Percentiles rank a stretch among this genome's conserved stretches.
phyloP scores from a whole-genome alignment of 768 basidiomycete species.

The Rhodotorula paludigena region DNA sequence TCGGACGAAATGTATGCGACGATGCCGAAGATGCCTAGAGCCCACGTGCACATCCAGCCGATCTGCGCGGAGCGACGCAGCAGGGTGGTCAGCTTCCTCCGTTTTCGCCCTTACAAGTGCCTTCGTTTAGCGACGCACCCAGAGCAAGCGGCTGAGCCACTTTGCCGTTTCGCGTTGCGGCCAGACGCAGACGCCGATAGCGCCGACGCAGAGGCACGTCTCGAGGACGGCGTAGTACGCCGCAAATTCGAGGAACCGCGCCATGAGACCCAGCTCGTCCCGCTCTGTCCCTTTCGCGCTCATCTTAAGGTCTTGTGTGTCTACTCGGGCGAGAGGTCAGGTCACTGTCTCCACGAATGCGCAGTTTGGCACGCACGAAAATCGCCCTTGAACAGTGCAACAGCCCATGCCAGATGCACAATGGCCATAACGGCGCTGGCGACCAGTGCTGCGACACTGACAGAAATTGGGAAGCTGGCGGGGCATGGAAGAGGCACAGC shows the following conservation, averaged over 20 bases:
- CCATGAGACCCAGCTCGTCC: conserved; percentile 9
- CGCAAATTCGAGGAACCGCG: background rate
- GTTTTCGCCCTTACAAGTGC: too few species aligned
- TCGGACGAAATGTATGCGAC: conserved; percentile 1
- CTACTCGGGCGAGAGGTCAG: background rate
- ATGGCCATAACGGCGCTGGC: background rate
- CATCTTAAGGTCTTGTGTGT: background rate
- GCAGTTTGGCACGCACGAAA: background rate
- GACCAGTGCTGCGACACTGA: background rate
- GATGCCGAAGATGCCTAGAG: conserved; percentile 15
- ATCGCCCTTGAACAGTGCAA: background rate
- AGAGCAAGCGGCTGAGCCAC: conserved; percentile 8
- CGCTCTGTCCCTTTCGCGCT: background rate
- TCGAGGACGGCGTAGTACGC: conserved; percentile 6
- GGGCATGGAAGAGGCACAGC: conserved; percentile 20
- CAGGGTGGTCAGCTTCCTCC: background rate
- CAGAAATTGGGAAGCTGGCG: background rate
- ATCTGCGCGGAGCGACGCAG: background rate
- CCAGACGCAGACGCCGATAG: conserved; percentile 5
- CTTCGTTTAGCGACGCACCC: conserved; percentile 17
- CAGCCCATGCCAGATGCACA: background rate
- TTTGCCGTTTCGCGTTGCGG: conserved; percentile 18
- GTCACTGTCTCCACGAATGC: too few species aligned
- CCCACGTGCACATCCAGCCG: conserved; percentile 19
- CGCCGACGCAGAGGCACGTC: background rate